Evolutionary conservation across 805 yeast species (phyloP), one percentile per base, ranked within the genome.

Genomic region (Yarrowia porcina): DNA sequence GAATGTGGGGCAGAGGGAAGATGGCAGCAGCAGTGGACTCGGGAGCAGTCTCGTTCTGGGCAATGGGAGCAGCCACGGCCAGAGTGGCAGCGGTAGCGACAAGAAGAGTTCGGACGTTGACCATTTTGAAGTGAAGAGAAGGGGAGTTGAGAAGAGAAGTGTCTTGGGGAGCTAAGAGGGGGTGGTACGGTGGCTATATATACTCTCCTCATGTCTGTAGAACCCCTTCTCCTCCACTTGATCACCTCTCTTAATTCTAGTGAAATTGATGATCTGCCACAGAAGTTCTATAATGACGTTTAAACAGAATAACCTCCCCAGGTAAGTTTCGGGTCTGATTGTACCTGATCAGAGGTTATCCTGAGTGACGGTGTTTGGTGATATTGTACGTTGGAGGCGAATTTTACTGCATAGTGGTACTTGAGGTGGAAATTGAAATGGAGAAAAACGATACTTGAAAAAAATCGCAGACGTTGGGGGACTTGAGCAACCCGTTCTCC

Each of bases 1-100:
- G 56, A 7, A 49, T 49, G 21, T 49, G 13, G 39, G 56, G 56
- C 27, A 49, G 56, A 49, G 56, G 56, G 39, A 49, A 45, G 25
- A 18, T 5, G 25, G 52, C 52, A 8, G 52, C 35, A 8, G 35
- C 36, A 6, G 52, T 20, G 15, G 56, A 21, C 30, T 20, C 39
- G 28, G 33, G 35, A 5, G 28, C 7, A n/a, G 56, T 2, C n/a
- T 32, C 12, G 20, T 32, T 32, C 36, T 45, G 52, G 27, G 52
- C 36, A 4, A 33, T 21, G 25, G 56, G 56, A 10, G 56, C 56
- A 21, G 56, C 56, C 21, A 49, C 30, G 15, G 56, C 56, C 15
- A 49, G 56, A 21, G 56, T 10, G 11, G 39, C 39, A 18, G 39
- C 56, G 3, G 56, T 9, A 33, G 35, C 39, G 6, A 49, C 30